Evolutionary conservation across 2,329 filamentous ascomycete species (phyloP).

Genomic region (Tolypocladium capitatum): DNA sequence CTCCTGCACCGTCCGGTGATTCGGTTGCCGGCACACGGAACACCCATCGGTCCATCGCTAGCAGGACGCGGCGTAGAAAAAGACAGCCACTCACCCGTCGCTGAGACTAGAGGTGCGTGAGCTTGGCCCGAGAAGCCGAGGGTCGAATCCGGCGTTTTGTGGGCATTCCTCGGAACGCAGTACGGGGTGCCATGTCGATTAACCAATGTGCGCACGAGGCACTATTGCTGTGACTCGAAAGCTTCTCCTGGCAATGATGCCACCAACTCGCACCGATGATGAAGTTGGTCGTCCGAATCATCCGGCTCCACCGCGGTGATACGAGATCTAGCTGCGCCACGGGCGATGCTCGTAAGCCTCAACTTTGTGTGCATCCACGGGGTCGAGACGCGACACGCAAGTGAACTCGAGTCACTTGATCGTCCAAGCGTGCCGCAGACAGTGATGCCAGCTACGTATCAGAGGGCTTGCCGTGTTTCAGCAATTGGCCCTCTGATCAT

Average conservation of each 20-base stretch:
- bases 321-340: not conserved
- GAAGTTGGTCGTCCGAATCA: not conserved
- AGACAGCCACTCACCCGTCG: not conserved
- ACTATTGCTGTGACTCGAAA: not conserved
- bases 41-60: not conserved
- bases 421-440: not conserved
- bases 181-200: not conserved
- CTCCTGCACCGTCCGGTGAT: not conserved
- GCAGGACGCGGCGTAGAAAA: not conserved
- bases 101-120: not conserved
- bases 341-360: not conserved
- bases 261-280: not conserved
- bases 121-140: not conserved
- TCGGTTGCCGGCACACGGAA: not conserved
- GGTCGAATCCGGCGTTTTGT: not conserved
- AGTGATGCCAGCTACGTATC: too few species aligned
- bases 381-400: too few species aligned
- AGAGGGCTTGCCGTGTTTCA: not conserved
- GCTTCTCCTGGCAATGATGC: not conserved
- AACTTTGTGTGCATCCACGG: too few species aligned
- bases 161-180: not conserved
- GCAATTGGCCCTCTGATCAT: not conserved
- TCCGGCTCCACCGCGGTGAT: not conserved
- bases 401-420: too few species aligned
- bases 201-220: not conserved